phyloP scores from a whole-genome alignment of 1,139 yeast genomes.

The Entelexis paramagnoliae region DNA sequence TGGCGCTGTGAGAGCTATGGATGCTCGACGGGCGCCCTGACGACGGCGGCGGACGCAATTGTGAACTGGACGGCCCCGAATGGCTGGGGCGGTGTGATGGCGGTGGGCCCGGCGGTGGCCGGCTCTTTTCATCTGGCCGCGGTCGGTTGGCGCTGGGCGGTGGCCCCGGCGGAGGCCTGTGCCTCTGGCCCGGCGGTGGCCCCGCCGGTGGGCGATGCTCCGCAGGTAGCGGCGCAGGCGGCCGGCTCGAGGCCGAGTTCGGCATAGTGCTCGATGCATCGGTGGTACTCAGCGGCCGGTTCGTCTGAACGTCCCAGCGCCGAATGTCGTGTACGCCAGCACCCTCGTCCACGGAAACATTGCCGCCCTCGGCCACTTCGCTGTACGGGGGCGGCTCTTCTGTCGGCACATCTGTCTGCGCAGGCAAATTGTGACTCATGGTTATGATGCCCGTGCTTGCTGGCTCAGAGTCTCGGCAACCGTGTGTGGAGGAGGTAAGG shows the following conservation, averaged over 20 bases:
- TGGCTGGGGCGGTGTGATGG: background rate
- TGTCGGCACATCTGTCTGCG: background rate
- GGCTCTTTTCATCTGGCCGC: background rate
- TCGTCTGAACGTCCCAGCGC: conserved; percentile 8
- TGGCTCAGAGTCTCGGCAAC: background rate
- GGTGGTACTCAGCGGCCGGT: conserved; percentile 2
- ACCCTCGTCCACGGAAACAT: conserved; percentile 17
- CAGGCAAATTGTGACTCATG: background rate
- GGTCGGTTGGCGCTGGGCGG: background rate
- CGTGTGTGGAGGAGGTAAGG: no score
- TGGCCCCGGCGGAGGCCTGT: background rate
- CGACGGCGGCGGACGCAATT: conserved; percentile 4
- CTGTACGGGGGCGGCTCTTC: conserved; percentile 24
- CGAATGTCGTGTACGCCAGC: conserved; percentile 10
- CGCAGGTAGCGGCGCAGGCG: background rate
- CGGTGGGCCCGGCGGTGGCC: background rate
- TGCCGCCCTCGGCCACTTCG: conserved; percentile 20
- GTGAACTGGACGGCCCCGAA: background rate
- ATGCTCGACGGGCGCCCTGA: background rate
- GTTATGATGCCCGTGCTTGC: background rate
- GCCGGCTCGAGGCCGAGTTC: background rate
- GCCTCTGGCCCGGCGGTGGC: background rate
- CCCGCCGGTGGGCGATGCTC: conserved; percentile 12
- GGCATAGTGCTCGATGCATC: background rate
- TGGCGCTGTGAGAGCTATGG: background rate